Evolutionary conservation across 371 early-diverging fungal genomes (phyloP).

Genomic region (Mucor ambiguus): DNA sequence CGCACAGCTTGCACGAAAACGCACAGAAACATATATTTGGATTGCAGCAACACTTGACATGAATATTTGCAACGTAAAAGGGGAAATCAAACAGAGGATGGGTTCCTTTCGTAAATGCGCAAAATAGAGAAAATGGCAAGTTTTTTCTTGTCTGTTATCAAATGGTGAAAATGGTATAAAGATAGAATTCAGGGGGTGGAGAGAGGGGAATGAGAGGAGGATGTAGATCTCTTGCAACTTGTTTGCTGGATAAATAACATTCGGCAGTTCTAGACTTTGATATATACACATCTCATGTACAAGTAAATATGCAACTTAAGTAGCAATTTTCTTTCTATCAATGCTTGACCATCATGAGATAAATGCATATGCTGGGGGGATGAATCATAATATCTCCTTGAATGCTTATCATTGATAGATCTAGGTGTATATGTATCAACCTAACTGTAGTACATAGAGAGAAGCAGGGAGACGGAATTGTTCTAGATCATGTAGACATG

Average conservation of each 20-base stretch:
- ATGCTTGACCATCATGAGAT: neutral
- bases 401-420: neutral
- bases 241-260: neutral
- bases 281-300: neutral
- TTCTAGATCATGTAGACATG: neutral
- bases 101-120: neutral
- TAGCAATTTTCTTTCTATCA: neutral
- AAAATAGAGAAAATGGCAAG: neutral
- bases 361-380: neutral
- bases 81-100: neutral
- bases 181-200: neutral
- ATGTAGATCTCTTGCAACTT: conserved; percentile 3
- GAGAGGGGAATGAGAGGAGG: neutral
- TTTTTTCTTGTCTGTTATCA: neutral
- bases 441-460: neutral
- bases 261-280: neutral
- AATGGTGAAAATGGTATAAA: neutral
- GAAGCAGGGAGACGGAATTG: neutral
- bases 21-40: neutral
- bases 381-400: neutral
- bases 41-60: neutral
- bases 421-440: neutral
- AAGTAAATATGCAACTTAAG: neutral
- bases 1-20: neutral
- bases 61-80: neutral